Conservation (phyloP, 805 yeast species). For the Yarrowia sp. region DNA sequence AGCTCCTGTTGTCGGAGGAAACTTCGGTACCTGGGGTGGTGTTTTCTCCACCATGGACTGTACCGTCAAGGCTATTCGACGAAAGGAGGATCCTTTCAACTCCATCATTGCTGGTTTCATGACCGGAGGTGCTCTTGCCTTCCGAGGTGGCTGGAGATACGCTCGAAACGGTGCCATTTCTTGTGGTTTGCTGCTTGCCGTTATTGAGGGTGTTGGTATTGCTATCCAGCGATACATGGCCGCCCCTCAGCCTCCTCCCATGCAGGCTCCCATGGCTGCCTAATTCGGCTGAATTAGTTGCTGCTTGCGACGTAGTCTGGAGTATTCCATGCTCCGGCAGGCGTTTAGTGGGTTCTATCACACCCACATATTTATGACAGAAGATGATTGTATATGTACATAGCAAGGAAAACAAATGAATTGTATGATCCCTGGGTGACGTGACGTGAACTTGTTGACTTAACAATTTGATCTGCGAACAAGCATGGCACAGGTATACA, state of each 20-base stretch:
- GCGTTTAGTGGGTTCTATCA: slow-evolving; percentile 9
- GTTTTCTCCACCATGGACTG: slow-evolving; percentile 94
- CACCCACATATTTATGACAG: slow-evolving; percentile 20
- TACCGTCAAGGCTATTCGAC: slow-evolving; percentile 89
- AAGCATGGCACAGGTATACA: too few relatives aligned
- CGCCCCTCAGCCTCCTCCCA: slow-evolving; percentile 36
- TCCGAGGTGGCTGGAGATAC: slow-evolving; percentile 98
- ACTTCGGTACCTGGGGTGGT: slow-evolving; percentile 99
- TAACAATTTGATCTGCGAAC: too few relatives aligned
- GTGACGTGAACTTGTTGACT: too few relatives aligned
- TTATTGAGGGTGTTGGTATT: slow-evolving; percentile 97
- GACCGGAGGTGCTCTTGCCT: slow-evolving; percentile 96
- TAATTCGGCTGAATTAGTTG: slow-evolving; percentile 23
- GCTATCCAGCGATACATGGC: slow-evolving; percentile 91
- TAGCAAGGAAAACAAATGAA: slow-evolving; percentile 14
- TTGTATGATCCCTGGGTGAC: background rate
- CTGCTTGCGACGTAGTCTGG: background rate
- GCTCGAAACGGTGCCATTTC: slow-evolving; percentile 94
- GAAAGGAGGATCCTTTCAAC: slow-evolving; percentile 98
- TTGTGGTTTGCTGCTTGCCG: slow-evolving; percentile 95
- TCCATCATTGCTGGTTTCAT: slow-evolving; percentile 97
- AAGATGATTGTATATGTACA: slow-evolving; percentile 21
- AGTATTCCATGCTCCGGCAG: background rate
- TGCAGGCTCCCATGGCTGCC: slow-evolving; percentile 30
- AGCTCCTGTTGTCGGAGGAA: slow-evolving; percentile 98